A percentile compares a stretch with the other conserved stretches of the same genome.
Conservation (phyloP, 148 eudicot species). For the Dysphania ambrosioides region DNA sequence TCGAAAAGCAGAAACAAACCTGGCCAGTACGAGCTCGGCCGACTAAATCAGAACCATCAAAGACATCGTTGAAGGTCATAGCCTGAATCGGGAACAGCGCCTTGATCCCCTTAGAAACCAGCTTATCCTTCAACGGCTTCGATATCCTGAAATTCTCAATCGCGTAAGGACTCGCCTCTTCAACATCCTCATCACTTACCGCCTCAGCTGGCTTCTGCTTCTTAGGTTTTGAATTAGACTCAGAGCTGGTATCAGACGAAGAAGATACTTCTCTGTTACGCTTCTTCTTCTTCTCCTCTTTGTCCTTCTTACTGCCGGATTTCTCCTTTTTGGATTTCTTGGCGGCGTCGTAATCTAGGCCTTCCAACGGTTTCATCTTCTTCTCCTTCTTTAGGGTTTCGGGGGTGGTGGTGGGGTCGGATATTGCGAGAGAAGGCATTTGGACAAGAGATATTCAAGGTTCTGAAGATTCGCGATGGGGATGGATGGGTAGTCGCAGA, state of each 20-base stretch:
- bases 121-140: constrained; percentile 47
- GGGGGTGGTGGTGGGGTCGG: constrained; percentile 29
- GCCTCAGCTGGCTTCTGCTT: constrained; percentile 30
- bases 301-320: neutral
- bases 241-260: constrained; percentile 47
- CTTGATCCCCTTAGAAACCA: constrained; percentile 67
- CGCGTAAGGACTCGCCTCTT: constrained; percentile 49
- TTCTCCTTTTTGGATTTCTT: constrained; percentile 33
- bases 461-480: too few relatives aligned
- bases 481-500: too few relatives aligned
- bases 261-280: too few relatives aligned
- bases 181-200: constrained; percentile 26
- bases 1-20: constrained; percentile 35
- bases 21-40: constrained; percentile 94
- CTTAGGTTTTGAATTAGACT: constrained; percentile 37
- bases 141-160: constrained; percentile 70
- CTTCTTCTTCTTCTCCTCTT: constrained; percentile 44
- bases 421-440: constrained; percentile 46
- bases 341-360: constrained; percentile 9
- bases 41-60: constrained; percentile 80
- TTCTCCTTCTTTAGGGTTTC: constrained; percentile 33
- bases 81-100: constrained; percentile 91
- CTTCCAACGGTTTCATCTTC: constrained; percentile 28
- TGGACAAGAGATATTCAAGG: constrained; percentile 3
- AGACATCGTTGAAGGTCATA: constrained; percentile 59